These are phyloP conservation scores for Colletotrichum sp. DNA, from an alignment of 2,329 filamentous ascomycete species.

Conservation along the genomic window DNA sequence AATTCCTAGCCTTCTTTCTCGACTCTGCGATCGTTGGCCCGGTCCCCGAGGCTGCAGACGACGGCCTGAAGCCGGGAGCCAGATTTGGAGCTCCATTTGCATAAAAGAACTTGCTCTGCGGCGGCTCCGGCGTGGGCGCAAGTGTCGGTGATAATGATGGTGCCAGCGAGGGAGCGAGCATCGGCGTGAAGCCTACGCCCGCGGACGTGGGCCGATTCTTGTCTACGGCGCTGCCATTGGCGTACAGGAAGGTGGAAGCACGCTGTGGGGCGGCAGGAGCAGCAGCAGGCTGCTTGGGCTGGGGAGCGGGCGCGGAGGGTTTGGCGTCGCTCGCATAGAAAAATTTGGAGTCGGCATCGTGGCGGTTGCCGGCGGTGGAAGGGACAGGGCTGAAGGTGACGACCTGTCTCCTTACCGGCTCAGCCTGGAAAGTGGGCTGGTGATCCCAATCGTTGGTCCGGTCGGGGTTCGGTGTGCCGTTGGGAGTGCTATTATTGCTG, in stretches of 20 bases:
- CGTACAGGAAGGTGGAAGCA: conserved; percentile 60
- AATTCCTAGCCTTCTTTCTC: conserved; percentile 40
- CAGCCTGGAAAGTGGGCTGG: conserved; percentile 34
- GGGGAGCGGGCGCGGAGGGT: conserved; percentile 5
- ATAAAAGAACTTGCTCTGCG: conserved; percentile 74
- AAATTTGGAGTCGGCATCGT: conserved; percentile 70
- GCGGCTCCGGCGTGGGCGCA: conserved; percentile 39
- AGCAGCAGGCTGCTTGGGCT: conserved; percentile 10
- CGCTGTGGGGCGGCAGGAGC: conserved; percentile 46
- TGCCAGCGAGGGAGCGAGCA: conserved; percentile 27
- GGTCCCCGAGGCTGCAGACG: conserved; percentile 40
- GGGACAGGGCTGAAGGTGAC: conserved; percentile 45
- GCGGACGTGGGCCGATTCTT: conserved; percentile 34
- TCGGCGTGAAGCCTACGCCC: conserved; percentile 20
- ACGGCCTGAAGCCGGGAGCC: conserved; percentile 38
- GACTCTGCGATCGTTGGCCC: conserved; percentile 51
- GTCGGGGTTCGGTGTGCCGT: conserved; percentile 59
- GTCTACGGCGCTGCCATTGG: conserved; percentile 52
- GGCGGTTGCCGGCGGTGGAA: conserved; percentile 31
- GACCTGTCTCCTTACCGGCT: conserved; percentile 27
- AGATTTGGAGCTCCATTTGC: conserved; percentile 68
- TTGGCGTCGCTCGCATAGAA: conserved; percentile 88
- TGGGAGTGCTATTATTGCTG: conserved; percentile 71
- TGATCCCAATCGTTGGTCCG: conserved; percentile 49
- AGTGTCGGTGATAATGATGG: conserved; percentile 38